Evolutionary conservation across 2,329 filamentous ascomycete genomes (phyloP), one percentile per base, ranked within the genome.

Genomic region (Colletotrichum lupini): DNA sequence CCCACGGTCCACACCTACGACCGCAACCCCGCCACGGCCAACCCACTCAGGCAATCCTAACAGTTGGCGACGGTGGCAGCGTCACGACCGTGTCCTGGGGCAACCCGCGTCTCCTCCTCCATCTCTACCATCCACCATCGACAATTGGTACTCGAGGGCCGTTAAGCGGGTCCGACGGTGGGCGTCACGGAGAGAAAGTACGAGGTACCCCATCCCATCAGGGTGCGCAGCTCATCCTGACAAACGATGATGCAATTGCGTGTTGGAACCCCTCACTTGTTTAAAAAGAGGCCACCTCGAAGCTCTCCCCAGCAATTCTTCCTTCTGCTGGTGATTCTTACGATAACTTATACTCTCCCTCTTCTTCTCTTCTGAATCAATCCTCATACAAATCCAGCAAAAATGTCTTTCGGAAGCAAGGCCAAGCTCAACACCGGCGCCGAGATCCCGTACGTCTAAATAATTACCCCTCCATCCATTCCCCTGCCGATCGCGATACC

Each of bases 361-460:
- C n/a, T 35, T 69, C 42, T 53, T 57, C 30, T 59, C 53, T 30
- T 55, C 60, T 49, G 46, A 60, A 35, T 14, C 16, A 30, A 14
- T 19, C 4, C 4, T 24, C n/a, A n/a, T 8, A 3, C n/a, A 53
- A 28, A 53, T 26, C 37, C 67, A 24, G 26, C 30, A 75, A 79
- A 64, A 75, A 92, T 92, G 90, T 91, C 90, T 79, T 83, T 85
- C 79, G 87, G 84, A 72, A 83, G 80, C 77, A 85, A 89, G 81
- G 88, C 90, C 77, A 89, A 88, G 74, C 87, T 91, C 78, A 91
- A 88, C 84, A 87, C 88, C 67, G 92, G 92, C 76, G 88, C 89
- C 79, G 90, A 91, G 83, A 93, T 93, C 69, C 89, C 91, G 71
- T 73, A 71, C 30, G 71, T 73, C 35, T 55, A 8, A 19, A 26